Base-by-base conservation (phyloP, 2,329 filamentous ascomycete genomes). In the Xenosphaeropsis pyriputrescens region DNA sequence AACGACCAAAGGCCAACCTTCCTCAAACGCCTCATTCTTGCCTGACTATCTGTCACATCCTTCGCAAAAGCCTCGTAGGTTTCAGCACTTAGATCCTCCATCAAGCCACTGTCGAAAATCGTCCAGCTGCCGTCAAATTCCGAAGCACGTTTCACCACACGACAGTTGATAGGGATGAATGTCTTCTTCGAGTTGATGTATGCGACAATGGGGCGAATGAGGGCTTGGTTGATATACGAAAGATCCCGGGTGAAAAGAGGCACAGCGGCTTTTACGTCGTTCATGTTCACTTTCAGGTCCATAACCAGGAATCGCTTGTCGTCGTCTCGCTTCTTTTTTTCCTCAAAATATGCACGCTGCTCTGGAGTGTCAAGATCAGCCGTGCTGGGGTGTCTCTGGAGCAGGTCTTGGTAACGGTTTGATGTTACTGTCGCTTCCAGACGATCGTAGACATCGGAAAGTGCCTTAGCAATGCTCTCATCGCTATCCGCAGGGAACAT, bases 41-140 rank as follows among this genome's bases (percentile, higher is more conserved):
- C 84, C 56, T 93, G 81, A 50, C 91, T 82, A 59, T 95, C 82
- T 44, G 86, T 79, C 22, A 98, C 85, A 56, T 95, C 85, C 45
- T 77, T 75, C 29, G 86, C 86, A 59, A 98, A 96, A 0, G 91
- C 91, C 50, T 89, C 77, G 56, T 98, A 98, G 37, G 86, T 86
- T 70, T 95, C 91, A 45, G 82, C 85, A 6, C 83, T 89, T 43
- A 93, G 64, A 59, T 98, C 91, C 51, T 93, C 85, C 79, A 96
- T 85, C 38, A 98, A 64, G 1, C 86, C 88, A 50, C 83, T 91
- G 58, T 98, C 91, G 55, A 83, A 96, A 18, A 93, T 70, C 3
- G 88, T 89, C 91, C 91, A 96, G 48, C 82, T 84, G 26, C 91
- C 91, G 56, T 96, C 85, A 52, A 98, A 98, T 56, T 98, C 91